Evolutionary conservation across 2,329 filamentous ascomycete genomes (phyloP), one percentile per base, ranked within the genome.

Genomic region (Cordyceps farinosa): DNA sequence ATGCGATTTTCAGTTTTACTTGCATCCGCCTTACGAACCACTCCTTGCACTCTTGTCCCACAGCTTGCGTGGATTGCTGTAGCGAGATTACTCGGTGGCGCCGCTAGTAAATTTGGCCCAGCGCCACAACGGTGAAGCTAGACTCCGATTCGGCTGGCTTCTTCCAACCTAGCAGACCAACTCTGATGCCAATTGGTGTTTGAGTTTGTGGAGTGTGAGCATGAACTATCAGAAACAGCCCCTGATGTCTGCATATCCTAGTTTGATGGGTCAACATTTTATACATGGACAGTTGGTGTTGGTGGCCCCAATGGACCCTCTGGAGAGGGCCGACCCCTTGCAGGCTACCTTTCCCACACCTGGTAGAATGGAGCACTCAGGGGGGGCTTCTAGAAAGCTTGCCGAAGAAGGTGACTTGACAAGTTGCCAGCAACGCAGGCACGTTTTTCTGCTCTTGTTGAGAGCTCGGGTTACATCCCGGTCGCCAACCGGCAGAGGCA

Each of bases 141-240:
- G 50, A 54, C 40, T 32, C 34, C 30, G 51, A 48, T 61, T 32
- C 22, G 59, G 59, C 42, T 48, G 51, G 40, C 38, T 44, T 53
- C n/a, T 7, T n/a, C 3, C 34, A 22, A 30, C n/a, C 22, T 38
- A 15, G 47, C 29, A 8, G 27, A 15, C 44, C 32, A 29, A 38
- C 15, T 15, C 9, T n/a, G 15, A 9, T 17, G 42, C 6, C 40
- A 8, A 55, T 55, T 55, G 44, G 44, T 44, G 55, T 30, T 44
- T 22, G n/a, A 47, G 40, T 27, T 22, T 38, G 50, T 53, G 50
- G 50, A 53, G 50, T 36, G 42, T 22, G 55, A 48, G 47, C 34
- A 59, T 59, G 56, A 59, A 61, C 58, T 61, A 51, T 52, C 47
- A 51, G 58, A 61, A 53, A 53, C 58, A 61, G 58, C 58, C 58